Evolutionary conservation across 768 basidiomycete genomes (phyloP), one percentile per base, ranked within the genome.

Genomic region (Podaxis carcinomalis): DNA sequence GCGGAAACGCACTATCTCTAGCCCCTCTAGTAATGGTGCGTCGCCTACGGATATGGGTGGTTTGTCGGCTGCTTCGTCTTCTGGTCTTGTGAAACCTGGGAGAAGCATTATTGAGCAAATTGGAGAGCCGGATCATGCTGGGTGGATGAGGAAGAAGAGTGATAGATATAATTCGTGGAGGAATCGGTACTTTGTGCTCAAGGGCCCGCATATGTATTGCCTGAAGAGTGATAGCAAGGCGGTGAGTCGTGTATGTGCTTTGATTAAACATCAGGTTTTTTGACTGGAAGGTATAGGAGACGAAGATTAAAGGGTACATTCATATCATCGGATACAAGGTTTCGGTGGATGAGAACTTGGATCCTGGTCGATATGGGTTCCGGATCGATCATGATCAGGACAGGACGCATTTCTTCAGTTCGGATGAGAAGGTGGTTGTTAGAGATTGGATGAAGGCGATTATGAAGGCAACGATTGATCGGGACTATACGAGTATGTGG

Each of bases 361-460:
- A 95, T 68, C 93, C 95, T 23, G 96, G 96, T 13, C 84, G 88
- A 67, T 98, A 96, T 74, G 95, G 93, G 4, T 98, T 98, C 86
- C 83, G 92, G 66, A 90, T 98, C 64, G 85, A 95, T 35, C 95
- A 98, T 66, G 92, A 94, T 49, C 65, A 82, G 5, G 91, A 93
- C 71, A 92, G 90, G 75, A 80, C 90, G 1, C 94, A 98, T 72
- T 93, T 74, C 69, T 99, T 99, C 75, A 93, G 92, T 64, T 93
- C 93, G 0, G 90, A 94, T 23, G 95, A 98, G 68, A 92, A 93
- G 73, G 68, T 76, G 0, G 75, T 85, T 39, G 82, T 97, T 51
- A 86, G 97, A n/a, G 93, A 93, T 65, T 98, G 97, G 96, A 98
- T 98, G 97, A 99, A 98, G 77, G 93, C 95, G 6, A 85, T 99